phyloP scores from a whole-genome alignment of 1,284 basidiomycete genomes.

The Moniliella sp. region DNA sequence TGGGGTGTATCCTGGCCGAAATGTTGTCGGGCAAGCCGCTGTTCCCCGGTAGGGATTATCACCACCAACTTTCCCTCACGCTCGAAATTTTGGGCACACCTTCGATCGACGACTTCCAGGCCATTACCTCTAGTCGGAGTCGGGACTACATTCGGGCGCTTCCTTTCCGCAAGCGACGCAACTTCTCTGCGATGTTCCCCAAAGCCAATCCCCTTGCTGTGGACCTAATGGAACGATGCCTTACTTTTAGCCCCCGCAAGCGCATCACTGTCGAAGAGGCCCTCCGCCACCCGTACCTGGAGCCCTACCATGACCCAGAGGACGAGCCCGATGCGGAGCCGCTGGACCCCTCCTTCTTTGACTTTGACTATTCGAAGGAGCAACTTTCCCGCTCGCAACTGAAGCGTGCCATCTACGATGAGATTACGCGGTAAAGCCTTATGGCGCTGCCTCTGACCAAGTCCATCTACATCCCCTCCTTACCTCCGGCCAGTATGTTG shows the following conservation, averaged over 20 bases:
- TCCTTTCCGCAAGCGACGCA: slow-evolving; percentile 66
- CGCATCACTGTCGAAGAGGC: slow-evolving; percentile 29
- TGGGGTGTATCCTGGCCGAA: slow-evolving; percentile 77
- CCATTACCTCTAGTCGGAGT: slow-evolving; percentile 54
- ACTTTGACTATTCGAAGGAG: slow-evolving; percentile 28
- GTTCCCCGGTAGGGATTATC: slow-evolving; percentile 49
- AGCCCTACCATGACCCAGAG: slow-evolving; percentile 23
- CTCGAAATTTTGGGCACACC: slow-evolving; percentile 44
- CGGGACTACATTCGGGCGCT: slow-evolving; percentile 79
- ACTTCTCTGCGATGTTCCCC: slow-evolving; percentile 53
- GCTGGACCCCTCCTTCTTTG: slow-evolving; percentile 16
- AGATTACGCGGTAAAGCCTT: slow-evolving; percentile 10
- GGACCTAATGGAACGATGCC: slow-evolving; percentile 65
- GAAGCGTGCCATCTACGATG: slow-evolving; percentile 25
- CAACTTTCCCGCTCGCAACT: slow-evolving; percentile 36
- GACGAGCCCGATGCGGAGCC: slow-evolving; percentile 21
- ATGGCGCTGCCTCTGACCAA: too few relatives aligned
- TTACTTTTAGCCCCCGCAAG: slow-evolving; percentile 42
- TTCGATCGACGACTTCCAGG: slow-evolving; percentile 43
- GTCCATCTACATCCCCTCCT: too few relatives aligned
- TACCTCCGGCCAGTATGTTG: too few relatives aligned
- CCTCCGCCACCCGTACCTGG: slow-evolving; percentile 23
- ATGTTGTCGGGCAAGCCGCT: slow-evolving; percentile 73
- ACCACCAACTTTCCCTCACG: slow-evolving; percentile 42
- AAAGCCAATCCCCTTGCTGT: slow-evolving; percentile 66